Evolutionary conservation across 2,329 filamentous ascomycete genomes (phyloP).

Genomic region (Neopestalotiopsis rosae): DNA sequence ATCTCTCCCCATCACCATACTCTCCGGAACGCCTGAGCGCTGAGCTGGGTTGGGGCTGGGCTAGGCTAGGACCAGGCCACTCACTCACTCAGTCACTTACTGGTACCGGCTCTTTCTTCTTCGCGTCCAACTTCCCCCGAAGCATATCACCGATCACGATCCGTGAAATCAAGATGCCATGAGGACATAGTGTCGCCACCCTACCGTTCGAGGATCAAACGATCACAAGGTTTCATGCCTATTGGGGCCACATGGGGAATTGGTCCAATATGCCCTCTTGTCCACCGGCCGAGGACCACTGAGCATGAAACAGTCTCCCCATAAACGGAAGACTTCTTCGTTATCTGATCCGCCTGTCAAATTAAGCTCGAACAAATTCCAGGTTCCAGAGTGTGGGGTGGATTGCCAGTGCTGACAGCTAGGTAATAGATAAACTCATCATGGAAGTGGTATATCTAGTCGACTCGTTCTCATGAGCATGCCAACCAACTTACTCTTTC

Average conservation of each 20-base stretch:
- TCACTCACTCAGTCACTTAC: no score
- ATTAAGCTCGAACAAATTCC: conserved; percentile 9
- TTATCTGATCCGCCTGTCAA: conserved; percentile 11
- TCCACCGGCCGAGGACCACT: conserved; percentile 4
- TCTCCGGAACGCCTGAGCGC: conserved; percentile 5
- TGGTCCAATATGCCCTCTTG: not conserved
- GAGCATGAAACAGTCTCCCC: conserved; percentile 9
- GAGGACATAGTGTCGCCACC: not conserved
- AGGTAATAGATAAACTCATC: conserved; percentile 11
- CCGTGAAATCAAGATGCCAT: not conserved
- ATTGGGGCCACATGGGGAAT: conserved; percentile 16
- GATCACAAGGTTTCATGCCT: conserved; percentile 15
- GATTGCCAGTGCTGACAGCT: not conserved
- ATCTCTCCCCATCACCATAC: not conserved
- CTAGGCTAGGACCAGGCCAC: not conserved
- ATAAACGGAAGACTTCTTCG: conserved; percentile 10
- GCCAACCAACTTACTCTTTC: not conserved
- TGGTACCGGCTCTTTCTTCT: not conserved
- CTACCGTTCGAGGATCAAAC: conserved; percentile 15
- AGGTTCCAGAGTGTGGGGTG: not conserved
- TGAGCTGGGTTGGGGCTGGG: not conserved
- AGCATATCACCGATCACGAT: not conserved
- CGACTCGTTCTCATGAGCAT: not conserved
- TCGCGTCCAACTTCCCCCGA: not conserved
- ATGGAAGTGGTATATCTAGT: not conserved